A percentile compares a stretch with the other conserved stretches of the same genome.
Conservation (phyloP, 176 grass and related monocot species). For the Olyra latifolia region DNA sequence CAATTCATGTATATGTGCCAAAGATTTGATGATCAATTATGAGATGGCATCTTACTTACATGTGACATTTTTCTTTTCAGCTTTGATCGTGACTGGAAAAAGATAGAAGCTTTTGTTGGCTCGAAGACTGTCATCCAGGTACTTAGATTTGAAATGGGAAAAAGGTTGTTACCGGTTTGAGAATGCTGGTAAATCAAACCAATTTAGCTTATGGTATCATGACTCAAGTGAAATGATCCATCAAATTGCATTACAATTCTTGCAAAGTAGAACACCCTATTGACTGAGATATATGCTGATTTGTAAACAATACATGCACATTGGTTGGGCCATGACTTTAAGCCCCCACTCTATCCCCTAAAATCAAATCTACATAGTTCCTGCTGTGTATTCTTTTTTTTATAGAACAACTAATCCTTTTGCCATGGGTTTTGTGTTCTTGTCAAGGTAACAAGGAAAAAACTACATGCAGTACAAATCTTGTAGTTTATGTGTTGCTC, state of each 20-base stretch:
- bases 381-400: neutral
- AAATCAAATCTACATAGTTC: neutral
- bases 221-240: constrained; percentile 7
- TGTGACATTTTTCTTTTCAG: constrained; percentile 52
- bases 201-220: neutral
- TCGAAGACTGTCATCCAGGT: constrained; percentile 97
- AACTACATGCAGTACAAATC: neutral
- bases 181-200: neutral
- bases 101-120: constrained; percentile 96
- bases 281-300: neutral
- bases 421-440: neutral
- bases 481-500: neutral
- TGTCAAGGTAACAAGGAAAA: neutral
- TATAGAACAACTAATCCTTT: neutral
- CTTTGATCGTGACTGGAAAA: constrained; percentile 97
- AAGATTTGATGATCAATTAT: constrained; percentile 4
- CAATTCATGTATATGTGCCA: neutral
- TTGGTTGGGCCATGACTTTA: neutral
- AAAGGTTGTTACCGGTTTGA: neutral
- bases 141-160: constrained; percentile 17
- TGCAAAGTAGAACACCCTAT: neutral
- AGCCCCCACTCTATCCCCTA: neutral
- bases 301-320: neutral
- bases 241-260: neutral
- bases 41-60: neutral